Evolutionary conservation across 1,284 basidiomycete genomes (phyloP), one percentile per base, ranked within the genome.

Genomic region (Heterobasidion occidentale): DNA sequence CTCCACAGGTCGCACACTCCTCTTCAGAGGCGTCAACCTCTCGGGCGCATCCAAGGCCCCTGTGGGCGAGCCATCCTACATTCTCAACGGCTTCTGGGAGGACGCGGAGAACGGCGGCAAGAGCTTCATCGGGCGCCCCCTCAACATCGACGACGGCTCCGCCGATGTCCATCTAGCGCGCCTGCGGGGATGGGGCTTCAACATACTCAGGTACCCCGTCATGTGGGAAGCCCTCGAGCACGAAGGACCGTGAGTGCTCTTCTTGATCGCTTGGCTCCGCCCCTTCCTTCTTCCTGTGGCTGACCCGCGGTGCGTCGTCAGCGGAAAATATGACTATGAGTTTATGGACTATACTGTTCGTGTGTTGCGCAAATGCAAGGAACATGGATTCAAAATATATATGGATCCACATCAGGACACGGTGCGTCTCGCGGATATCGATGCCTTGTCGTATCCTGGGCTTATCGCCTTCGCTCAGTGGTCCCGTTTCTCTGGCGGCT

Each of bases 331-430:
- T 66, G 96, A 99, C 68, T 76, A 86, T 57, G 91, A 90, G 45
- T 98, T 88, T 69, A 93, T 98, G 77, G 90, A 96, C 64, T 98
- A 98, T 66, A 90, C 88, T 4, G 80, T 98, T 20, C 81, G 81
- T 17, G 90, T 97, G 0, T 77, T 98, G 15, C 79, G 83, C 47
- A 95, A 94, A 70, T 93, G 93, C 76, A 95, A 95, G 67, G 86
- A 93, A 57, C 91, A 91, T 66, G 96, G 96, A n/a, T 98, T 99
- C 73, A 84, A 83, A 62, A 83, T 98, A 6, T 97, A 86, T 70
- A 88, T 99, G 80, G 94, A 98, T 68, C 95, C 96, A 6, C 96
- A 99, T 72, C 96, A 98, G 73, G 96, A 99, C 67, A 82, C 86
- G 42, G 94, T 97, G 68, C 70, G 94, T 83, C 15, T 33, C 54